phyloP scores from a whole-genome alignment of 129 eudicot species.

The Saposhnikovia divaricata region DNA sequence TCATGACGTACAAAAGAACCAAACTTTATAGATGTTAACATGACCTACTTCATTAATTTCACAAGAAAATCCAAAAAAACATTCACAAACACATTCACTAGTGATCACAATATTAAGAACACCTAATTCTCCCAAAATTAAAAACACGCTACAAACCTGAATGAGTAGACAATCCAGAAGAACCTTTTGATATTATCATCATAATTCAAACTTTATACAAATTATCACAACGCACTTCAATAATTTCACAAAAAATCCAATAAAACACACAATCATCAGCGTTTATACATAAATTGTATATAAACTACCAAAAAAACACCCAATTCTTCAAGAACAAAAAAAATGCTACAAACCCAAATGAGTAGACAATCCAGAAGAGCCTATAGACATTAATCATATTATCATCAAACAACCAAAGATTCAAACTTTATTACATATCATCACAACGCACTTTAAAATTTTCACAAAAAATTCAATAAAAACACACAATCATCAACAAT shows the following conservation, averaged over 20 bases:
- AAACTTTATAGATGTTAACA: background rate
- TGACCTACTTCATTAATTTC: background rate
- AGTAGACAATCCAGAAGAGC: constrained; percentile 49
- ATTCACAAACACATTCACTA: background rate
- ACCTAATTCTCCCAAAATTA: background rate
- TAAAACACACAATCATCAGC: background rate
- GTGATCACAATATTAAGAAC: background rate
- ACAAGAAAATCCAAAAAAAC: background rate
- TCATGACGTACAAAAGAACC: background rate
- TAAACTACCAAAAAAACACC: background rate
- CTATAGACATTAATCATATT: constrained; percentile 8
- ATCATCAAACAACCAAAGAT: background rate
- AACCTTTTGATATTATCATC: constrained; percentile 26
- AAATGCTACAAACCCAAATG: constrained; percentile 30
- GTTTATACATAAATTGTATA: too few relatives aligned
- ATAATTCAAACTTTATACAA: background rate
- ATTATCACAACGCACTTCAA: background rate
- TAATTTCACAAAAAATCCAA: background rate
- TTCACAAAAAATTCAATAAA: background rate
- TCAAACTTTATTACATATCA: background rate
- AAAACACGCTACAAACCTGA: constrained; percentile 21
- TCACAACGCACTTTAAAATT: background rate
- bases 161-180: constrained; percentile 39
- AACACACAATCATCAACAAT: background rate
- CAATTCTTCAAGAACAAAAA: background rate